These are phyloP conservation scores for Quercus bicolor DNA, from an alignment of 306 rosid genomes.

Conservation along the genomic window DNA sequence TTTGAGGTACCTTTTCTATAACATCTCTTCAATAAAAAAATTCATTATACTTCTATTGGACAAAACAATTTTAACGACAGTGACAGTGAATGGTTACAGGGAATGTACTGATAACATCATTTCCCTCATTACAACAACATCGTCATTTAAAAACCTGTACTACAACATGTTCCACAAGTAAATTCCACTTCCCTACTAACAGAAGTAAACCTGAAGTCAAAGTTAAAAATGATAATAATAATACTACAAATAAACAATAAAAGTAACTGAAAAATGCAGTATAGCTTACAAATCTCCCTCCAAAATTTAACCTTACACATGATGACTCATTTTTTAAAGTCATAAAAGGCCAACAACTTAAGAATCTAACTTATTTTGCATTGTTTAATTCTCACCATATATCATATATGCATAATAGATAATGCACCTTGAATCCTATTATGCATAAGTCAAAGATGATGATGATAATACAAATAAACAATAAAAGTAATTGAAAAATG, in stretches of 20 bases:
- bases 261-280: neutral
- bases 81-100: neutral
- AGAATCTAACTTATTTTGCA: neutral
- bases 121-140: neutral
- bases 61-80: neutral
- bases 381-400: neutral
- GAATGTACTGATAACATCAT: neutral
- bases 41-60: neutral
- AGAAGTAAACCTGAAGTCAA: neutral
- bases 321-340: neutral
- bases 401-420: neutral
- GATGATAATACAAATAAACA: no score
- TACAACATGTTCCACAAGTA: neutral
- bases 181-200: neutral
- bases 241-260: no score
- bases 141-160: neutral
- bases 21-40: neutral
- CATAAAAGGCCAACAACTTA: neutral
- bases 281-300: neutral
- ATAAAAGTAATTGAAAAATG: neutral
- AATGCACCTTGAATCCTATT: neutral
- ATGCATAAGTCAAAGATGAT: neutral
- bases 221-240: neutral
- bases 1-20: neutral
- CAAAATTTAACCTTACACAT: neutral